Evolutionary conservation across 129 eudicot genomes (phyloP).

Genomic region (Tagetes patula): DNA sequence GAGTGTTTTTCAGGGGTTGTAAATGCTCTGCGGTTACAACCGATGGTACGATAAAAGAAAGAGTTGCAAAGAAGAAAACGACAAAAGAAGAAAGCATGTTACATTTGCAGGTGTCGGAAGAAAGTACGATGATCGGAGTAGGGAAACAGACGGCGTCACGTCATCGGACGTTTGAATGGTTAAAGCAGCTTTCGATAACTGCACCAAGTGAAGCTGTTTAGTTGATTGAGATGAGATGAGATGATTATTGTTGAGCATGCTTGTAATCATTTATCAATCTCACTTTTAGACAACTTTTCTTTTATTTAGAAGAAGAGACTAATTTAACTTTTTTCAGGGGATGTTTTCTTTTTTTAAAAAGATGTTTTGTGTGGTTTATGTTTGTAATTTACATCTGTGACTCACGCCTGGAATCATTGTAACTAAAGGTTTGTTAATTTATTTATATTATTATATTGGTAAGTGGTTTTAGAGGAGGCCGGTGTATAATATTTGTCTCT

Average conservation of each 20-base stretch:
- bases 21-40: slow-evolving; percentile 53
- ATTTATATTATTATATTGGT: background rate
- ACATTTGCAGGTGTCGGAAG: slow-evolving; percentile 7
- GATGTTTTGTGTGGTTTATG: slow-evolving; percentile 1
- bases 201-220: slow-evolving; percentile 32
- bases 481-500: background rate
- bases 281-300: slow-evolving; percentile 25
- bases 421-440: slow-evolving; percentile 21
- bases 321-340: slow-evolving; percentile 39
- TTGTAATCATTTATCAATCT: slow-evolving; percentile 35
- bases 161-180: slow-evolving; percentile 96
- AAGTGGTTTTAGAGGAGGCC: no score
- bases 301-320: slow-evolving; percentile 16
- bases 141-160: slow-evolving; percentile 64
- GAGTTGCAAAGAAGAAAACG: slow-evolving; percentile 14
- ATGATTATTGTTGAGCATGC: slow-evolving; percentile 40
- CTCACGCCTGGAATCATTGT: slow-evolving; percentile 27
- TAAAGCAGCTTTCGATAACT: slow-evolving; percentile 76
- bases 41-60: slow-evolving; percentile 32
- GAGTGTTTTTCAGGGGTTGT: slow-evolving; percentile 53
- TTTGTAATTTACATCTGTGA: slow-evolving; percentile 25
- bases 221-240: slow-evolving; percentile 37
- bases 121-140: slow-evolving; percentile 20
- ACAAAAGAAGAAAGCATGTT: slow-evolving; percentile 25
- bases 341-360: slow-evolving; percentile 12